phyloP scores from a whole-genome alignment of 164 flowering plant species.

The Nelumbo lutea region DNA sequence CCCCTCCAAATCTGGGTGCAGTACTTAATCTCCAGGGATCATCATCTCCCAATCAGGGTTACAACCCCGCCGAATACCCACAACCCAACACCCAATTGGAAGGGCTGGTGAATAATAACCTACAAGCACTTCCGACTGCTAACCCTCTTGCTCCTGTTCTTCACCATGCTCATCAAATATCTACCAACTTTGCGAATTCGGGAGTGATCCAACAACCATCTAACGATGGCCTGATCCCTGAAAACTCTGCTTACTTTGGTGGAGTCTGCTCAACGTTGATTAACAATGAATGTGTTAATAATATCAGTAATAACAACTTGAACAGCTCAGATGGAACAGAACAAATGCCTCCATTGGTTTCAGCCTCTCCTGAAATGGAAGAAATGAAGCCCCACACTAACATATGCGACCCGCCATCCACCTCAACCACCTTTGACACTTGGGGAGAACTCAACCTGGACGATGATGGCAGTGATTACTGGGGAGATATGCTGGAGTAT shows the following conservation, averaged over 20 bases:
- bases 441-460: conserved; percentile 43
- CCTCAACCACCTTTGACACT: conserved; percentile 32
- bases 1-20: conserved; percentile 7
- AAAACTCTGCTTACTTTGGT: conserved; percentile 2
- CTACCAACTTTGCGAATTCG: neutral
- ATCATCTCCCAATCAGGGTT: neutral
- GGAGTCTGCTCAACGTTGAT: conserved; percentile 1
- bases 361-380: conserved; percentile 25
- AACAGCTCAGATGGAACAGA: conserved; percentile 12
- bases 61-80: neutral
- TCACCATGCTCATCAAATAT: neutral
- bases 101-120: conserved; percentile 4
- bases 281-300: neutral
- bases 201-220: neutral
- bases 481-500: conserved; percentile 43
- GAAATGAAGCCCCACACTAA: conserved; percentile 15
- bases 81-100: conserved; percentile 2
- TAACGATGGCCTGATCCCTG: neutral
- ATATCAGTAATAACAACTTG: conserved; percentile 2
- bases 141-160: neutral
- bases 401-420: conserved; percentile 21
- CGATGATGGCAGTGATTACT: conserved; percentile 31
- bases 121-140: no score
- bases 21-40: neutral
- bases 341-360: conserved; percentile 24